Conservation (phyloP, 2,329 filamentous ascomycete genomes). For the Sordariomycetes sp. region DNA sequence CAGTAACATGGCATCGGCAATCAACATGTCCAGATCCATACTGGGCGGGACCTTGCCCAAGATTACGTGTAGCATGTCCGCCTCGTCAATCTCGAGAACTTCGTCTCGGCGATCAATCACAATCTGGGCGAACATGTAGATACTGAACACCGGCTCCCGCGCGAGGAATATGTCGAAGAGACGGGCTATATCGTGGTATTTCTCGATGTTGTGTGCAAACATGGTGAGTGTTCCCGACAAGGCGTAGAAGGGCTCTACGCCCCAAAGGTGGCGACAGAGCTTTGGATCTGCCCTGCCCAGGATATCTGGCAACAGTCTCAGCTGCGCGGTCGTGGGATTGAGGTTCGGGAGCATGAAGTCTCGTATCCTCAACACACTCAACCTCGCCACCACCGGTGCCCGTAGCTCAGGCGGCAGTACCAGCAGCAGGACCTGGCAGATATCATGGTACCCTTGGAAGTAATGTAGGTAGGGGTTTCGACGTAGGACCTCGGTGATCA, state of each 20-base stretch:
- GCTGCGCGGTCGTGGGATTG: conserved; percentile 69
- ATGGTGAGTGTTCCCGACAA: conserved; percentile 89
- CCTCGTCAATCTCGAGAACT: conserved; percentile 84
- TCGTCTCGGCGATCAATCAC: conserved; percentile 72
- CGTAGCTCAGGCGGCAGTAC: conserved; percentile 61
- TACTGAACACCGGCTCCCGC: conserved; percentile 73
- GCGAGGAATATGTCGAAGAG: conserved; percentile 90
- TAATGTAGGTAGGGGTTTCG: conserved; percentile 79
- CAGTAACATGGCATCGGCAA: conserved; percentile 55
- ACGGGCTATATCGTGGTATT: conserved; percentile 78
- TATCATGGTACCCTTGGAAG: conserved; percentile 98
- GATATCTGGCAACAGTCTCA: conserved; percentile 80
- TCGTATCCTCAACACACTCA: conserved; percentile 82
- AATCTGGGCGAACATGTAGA: conserved; percentile 90
- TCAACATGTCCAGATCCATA: conserved; percentile 70
- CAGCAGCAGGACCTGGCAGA: conserved; percentile 88
- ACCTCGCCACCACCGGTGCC: conserved; percentile 58
- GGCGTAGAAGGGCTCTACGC: conserved; percentile 82
- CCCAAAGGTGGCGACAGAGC: conserved; percentile 66
- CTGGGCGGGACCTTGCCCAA: conserved; percentile 79
- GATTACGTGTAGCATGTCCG: conserved; percentile 84
- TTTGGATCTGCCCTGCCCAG: conserved; percentile 61
- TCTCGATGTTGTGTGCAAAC: conserved; percentile 92
- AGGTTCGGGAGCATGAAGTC: conserved; percentile 96
- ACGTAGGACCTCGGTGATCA: conserved; percentile 77